Evolutionary conservation across 2,329 filamentous ascomycete species (phyloP).

Genomic region (Verticillium alfalfae): DNA sequence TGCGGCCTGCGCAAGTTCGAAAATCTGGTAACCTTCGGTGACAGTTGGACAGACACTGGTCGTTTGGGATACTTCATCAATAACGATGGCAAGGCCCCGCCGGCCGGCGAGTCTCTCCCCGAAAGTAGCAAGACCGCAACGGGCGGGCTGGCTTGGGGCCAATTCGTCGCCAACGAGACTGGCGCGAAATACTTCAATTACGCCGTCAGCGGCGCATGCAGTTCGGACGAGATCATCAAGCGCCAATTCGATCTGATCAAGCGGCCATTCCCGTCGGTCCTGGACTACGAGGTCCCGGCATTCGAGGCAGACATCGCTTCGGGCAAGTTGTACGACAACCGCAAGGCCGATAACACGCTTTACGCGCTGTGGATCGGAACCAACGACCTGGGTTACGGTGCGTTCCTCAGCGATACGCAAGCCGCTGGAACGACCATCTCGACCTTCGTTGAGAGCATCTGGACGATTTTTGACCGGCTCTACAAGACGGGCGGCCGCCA

Average conservation of each 20-base stretch:
- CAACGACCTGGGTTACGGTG: conserved; percentile 66
- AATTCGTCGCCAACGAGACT: conserved; percentile 57
- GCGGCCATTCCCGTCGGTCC: conserved; percentile 54
- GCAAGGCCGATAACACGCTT: conserved; percentile 54
- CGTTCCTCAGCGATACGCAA: conserved; percentile 63
- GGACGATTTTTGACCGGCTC: conserved; percentile 53
- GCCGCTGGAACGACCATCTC: conserved; percentile 51
- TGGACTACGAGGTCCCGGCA: conserved; percentile 55
- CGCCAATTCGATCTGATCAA: conserved; percentile 46
- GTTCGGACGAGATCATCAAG: conserved; percentile 62
- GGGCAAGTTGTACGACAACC: conserved; percentile 34
- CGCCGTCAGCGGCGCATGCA: conserved; percentile 67
- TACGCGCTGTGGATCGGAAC: conserved; percentile 79
- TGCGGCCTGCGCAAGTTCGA: conserved; percentile 42
- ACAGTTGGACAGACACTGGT: conserved; percentile 72
- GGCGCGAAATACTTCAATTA: conserved; percentile 59
- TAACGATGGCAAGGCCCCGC: conserved; percentile 55
- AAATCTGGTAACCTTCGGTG: conserved; percentile 65
- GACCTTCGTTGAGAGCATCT: conserved; percentile 65
- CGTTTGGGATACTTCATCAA: conserved; percentile 57
- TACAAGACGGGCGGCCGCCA: conserved; percentile 62
- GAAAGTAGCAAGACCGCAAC: conserved; percentile 47
- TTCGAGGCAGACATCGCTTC: conserved; percentile 44
- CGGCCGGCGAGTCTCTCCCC: conserved; percentile 46
- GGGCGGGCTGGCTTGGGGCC: conserved; percentile 65